Evolutionary conservation across 352 stramenopile species (phyloP).

Genomic region (Pythium biforme): DNA sequence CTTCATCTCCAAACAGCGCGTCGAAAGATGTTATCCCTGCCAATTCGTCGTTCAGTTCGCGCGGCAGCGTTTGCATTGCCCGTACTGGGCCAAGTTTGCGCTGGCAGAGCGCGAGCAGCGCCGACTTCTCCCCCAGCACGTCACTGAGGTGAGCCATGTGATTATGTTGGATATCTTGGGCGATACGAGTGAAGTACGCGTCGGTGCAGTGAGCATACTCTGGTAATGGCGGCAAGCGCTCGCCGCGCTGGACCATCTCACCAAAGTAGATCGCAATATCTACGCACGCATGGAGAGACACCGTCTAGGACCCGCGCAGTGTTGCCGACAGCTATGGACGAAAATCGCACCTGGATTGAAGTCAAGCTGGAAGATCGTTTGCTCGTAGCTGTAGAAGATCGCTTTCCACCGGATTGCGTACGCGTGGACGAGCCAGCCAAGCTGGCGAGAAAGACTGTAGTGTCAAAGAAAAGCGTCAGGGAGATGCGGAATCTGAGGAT

Average conservation of each 20-base stretch:
- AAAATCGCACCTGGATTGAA: slow-evolving; percentile 37
- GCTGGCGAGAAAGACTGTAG: slow-evolving; percentile 28
- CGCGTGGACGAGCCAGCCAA: slow-evolving; percentile 36
- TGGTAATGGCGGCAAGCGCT: slow-evolving; percentile 10
- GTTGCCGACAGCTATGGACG: background rate
- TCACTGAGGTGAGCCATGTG: slow-evolving; percentile 18
- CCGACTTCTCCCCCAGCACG: slow-evolving; percentile 14
- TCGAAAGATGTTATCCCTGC: slow-evolving; percentile 3
- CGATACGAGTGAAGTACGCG: slow-evolving; percentile 20
- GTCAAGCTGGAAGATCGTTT: slow-evolving; percentile 47
- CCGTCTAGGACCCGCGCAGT: background rate
- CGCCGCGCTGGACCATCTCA: slow-evolving; percentile 19
- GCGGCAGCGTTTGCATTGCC: slow-evolving; percentile 16
- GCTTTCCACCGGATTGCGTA: slow-evolving; percentile 52
- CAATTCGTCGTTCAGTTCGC: slow-evolving; percentile 7
- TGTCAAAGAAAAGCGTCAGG: background rate
- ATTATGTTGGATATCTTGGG: slow-evolving; percentile 17
- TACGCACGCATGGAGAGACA: background rate
- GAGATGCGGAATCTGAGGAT: background rate
- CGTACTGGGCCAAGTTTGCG: slow-evolving; percentile 16
- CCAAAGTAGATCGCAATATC: slow-evolving; percentile 27
- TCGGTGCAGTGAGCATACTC: slow-evolving; percentile 7
- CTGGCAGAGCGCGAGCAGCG: slow-evolving; percentile 20
- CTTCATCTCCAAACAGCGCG: slow-evolving; percentile 19
- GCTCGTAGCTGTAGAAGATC: slow-evolving; percentile 43